phyloP scores from a whole-genome alignment of 2,329 filamentous ascomycete genomes.

The Penicillium fuscoglaucum region DNA sequence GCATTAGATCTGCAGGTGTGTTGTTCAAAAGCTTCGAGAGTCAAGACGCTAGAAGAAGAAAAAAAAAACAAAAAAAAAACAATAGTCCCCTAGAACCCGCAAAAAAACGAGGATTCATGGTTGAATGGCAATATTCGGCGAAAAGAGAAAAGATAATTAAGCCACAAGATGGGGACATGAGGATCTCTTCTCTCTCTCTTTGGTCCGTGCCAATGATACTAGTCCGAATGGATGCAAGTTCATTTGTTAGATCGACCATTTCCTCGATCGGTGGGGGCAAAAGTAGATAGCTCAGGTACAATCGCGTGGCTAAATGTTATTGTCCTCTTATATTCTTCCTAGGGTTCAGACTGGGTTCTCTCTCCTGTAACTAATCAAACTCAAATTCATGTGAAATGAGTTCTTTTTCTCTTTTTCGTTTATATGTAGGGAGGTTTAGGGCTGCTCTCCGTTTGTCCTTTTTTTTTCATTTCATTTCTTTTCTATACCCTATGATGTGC shows the following conservation, averaged over 20 bases:
- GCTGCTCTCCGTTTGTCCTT: conserved; percentile 1
- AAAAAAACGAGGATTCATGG: background rate
- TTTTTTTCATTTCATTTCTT: background rate
- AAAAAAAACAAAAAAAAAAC: background rate
- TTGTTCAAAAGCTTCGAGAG: background rate
- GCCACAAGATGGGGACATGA: conserved; percentile 3
- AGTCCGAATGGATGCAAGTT: conserved; percentile 16
- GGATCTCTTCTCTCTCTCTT: conserved; percentile 9
- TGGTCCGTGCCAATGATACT: conserved; percentile 8
- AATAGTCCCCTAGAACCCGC: background rate
- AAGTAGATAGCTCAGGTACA: conserved; percentile 13
- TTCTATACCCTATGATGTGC: conserved; percentile 6
- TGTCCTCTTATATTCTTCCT: conserved; percentile 7
- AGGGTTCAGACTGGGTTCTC: background rate
- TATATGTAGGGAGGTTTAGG: conserved; percentile 19
- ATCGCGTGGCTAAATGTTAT: conserved; percentile 15
- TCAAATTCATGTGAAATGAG: conserved; percentile 11
- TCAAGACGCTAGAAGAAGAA: background rate
- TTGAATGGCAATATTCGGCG: conserved; percentile 8
- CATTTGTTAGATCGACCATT: conserved; percentile 21
- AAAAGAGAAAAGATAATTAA: conserved; percentile 5
- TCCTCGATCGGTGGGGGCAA: conserved; percentile 22
- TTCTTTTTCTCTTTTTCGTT: conserved; percentile 1
- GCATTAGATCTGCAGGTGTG: background rate
- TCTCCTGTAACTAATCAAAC: conserved; percentile 13